A percentile compares a stretch with the other conserved stretches of the same genome.
phyloP scores from a whole-genome alignment of 2,329 filamentous ascomycete species.

The Aspergillus aculeatus region DNA sequence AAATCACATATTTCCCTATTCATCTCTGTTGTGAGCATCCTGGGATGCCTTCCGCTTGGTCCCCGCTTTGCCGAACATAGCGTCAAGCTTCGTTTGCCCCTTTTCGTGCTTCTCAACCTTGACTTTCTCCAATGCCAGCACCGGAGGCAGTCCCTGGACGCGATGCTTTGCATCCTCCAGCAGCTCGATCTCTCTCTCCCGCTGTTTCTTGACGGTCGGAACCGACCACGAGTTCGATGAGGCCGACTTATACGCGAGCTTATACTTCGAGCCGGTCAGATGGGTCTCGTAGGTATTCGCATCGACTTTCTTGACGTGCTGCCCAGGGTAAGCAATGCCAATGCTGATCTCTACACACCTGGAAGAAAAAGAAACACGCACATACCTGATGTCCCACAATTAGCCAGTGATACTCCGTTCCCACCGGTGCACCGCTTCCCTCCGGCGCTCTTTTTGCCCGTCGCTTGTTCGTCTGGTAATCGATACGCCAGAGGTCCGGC shows the following conservation, averaged over 20 bases:
- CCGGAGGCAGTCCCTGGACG: constrained; percentile 34
- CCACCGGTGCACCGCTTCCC: constrained; percentile 36
- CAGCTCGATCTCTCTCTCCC: constrained; percentile 34
- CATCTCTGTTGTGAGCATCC: constrained; percentile 4
- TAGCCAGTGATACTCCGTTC: constrained; percentile 38
- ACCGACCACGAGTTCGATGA: constrained; percentile 34
- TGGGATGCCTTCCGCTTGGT: constrained; percentile 21
- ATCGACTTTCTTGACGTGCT: constrained; percentile 38
- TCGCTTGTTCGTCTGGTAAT: constrained; percentile 33
- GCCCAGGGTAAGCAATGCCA: not conserved
- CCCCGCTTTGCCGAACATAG: constrained; percentile 26
- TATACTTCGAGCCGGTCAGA: constrained; percentile 36
- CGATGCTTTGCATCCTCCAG: constrained; percentile 35
- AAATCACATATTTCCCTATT: not conserved
- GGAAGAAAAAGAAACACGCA: not conserved
- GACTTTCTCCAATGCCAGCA: constrained; percentile 33
- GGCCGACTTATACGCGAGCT: constrained; percentile 35
- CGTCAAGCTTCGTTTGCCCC: constrained; percentile 33
- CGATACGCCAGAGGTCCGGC: constrained; percentile 37
- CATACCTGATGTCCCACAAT: constrained; percentile 37
- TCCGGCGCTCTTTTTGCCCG: constrained; percentile 32
- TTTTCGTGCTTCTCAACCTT: constrained; percentile 32
- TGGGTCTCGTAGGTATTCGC: constrained; percentile 39
- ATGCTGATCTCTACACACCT: not conserved
- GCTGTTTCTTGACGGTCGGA: constrained; percentile 34